These are phyloP conservation scores for Mortierella sp. DNA, from an alignment of 371 early-diverging fungal species.

Conservation along the genomic window DNA sequence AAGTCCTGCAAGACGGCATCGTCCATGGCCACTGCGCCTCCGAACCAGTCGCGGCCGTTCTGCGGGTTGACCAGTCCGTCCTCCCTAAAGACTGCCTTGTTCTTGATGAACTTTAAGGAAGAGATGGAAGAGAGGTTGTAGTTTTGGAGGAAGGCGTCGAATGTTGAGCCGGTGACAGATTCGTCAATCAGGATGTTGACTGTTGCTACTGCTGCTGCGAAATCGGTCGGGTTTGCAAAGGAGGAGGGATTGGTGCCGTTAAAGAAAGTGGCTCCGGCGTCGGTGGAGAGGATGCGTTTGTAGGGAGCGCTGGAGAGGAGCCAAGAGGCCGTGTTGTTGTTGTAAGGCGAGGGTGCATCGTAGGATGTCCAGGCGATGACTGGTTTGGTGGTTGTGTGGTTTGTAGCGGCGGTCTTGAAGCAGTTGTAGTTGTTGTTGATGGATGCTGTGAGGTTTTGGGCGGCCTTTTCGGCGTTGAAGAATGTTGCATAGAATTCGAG, in stretches of 20 bases:
- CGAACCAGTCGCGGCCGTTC: constrained; percentile 81
- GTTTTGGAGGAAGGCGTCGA: constrained; percentile 64
- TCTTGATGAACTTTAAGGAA: constrained; percentile 64
- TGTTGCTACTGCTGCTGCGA: constrained; percentile 66
- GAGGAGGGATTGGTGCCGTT: constrained; percentile 41
- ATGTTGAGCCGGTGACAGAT: constrained; percentile 64
- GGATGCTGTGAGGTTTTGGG: constrained; percentile 64
- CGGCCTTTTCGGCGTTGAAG: constrained; percentile 76
- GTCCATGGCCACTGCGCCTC: constrained; percentile 72
- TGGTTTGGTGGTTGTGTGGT: constrained; percentile 62
- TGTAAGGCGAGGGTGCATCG: constrained; percentile 71
- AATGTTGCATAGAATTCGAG: constrained; percentile 81
- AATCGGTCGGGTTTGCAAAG: constrained; percentile 61
- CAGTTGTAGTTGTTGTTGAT: constrained; percentile 79
- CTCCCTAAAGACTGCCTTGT: constrained; percentile 75
- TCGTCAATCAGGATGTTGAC: constrained; percentile 84
- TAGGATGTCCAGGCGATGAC: constrained; percentile 78
- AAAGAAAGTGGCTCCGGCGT: constrained; percentile 74
- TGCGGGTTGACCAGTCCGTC: constrained; percentile 74
- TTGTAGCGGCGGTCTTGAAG: constrained; percentile 62
- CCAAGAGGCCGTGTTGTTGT: constrained; percentile 80
- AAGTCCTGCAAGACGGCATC: constrained; percentile 81
- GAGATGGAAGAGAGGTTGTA: constrained; percentile 60
- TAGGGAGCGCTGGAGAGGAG: constrained; percentile 67
- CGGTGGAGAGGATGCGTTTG: constrained; percentile 71